Conservation (phyloP, 495 filamentous ascomycete genomes). For the Sordaria brevicollis region DNA sequence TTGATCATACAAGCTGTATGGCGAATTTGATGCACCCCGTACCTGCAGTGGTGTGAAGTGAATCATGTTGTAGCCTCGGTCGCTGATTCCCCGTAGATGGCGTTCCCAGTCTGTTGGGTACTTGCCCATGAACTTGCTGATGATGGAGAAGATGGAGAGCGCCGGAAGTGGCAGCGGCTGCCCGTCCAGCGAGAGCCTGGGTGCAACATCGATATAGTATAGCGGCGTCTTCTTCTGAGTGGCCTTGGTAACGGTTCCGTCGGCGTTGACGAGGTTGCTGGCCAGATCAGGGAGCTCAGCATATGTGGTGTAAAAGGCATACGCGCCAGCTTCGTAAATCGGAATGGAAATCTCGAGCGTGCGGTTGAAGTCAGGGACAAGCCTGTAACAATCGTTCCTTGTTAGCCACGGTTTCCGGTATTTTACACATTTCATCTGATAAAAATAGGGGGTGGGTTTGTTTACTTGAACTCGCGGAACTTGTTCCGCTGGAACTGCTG, state of each 20-base stretch:
- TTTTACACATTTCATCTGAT: not conserved
- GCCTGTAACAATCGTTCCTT: conserved; percentile 41
- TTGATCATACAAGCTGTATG: conserved; percentile 94
- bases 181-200: conserved; percentile 62
- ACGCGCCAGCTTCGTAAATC: conserved; percentile 75
- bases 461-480: conserved; percentile 79
- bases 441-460: not conserved
- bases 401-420: not conserved
- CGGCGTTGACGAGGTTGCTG: conserved; percentile 36
- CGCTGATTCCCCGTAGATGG: conserved; percentile 75
- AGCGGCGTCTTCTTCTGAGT: conserved; percentile 54
- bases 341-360: conserved; percentile 81
- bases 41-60: conserved; percentile 94
- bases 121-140: conserved; percentile 96
- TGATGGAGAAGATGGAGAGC: conserved; percentile 83
- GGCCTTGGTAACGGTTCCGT: conserved; percentile 9
- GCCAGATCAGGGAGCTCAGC: conserved; percentile 74
- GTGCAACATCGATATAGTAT: conserved; percentile 90
- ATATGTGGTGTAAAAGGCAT: conserved; percentile 92
- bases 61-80: conserved; percentile 94
- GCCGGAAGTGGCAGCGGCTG: conserved; percentile 68
- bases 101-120: conserved; percentile 82
- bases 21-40: conserved; percentile 84
- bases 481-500: conserved; percentile 61
- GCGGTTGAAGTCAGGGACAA: conserved; percentile 86